Conservation (phyloP, 352 stramenopile genomes). For the Phytophthora palmivora region DNA sequence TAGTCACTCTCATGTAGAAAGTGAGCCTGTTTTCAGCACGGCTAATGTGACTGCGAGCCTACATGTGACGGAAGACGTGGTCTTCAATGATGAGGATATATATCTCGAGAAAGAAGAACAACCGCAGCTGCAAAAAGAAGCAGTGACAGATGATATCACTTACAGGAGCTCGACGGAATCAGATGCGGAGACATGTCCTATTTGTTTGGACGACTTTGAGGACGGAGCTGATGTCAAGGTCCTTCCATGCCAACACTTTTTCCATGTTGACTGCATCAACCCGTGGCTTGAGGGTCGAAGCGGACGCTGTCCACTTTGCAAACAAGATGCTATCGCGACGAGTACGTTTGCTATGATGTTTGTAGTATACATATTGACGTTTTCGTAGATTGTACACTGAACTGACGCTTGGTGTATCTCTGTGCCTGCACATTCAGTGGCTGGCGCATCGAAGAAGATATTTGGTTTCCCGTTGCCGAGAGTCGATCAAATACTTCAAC, state of each 20-base stretch:
- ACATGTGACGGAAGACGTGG: constrained; percentile 5
- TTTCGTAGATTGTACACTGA: too few species aligned
- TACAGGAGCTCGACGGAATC: constrained; percentile 32
- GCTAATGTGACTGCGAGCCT: constrained; percentile 1
- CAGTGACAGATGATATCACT: constrained; percentile 9
- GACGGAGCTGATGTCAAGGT: constrained; percentile 70
- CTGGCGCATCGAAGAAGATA: constrained; percentile 59
- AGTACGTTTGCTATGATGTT: constrained; percentile 38
- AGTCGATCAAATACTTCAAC: constrained; percentile 75
- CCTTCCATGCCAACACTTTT: constrained; percentile 88
- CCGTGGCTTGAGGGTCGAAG: constrained; percentile 85
- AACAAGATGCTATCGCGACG: constrained; percentile 76
- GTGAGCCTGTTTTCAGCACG: constrained; percentile 5
- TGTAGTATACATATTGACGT: too few species aligned
- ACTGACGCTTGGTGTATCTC: too few species aligned
- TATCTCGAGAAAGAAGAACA: constrained; percentile 18
- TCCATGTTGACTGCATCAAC: constrained; percentile 87
- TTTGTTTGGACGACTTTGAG: constrained; percentile 83
- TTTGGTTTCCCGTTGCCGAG: constrained; percentile 67
- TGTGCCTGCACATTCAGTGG: too few species aligned
- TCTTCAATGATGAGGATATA: constrained; percentile 11
- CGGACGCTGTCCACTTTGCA: constrained; percentile 84
- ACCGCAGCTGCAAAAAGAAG: constrained; percentile 7
- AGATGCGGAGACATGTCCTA: constrained; percentile 64
- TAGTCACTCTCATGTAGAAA: not conserved